phyloP scores from a whole-genome alignment of 352 stramenopile species.

The Phytophthora colocasiae region DNA sequence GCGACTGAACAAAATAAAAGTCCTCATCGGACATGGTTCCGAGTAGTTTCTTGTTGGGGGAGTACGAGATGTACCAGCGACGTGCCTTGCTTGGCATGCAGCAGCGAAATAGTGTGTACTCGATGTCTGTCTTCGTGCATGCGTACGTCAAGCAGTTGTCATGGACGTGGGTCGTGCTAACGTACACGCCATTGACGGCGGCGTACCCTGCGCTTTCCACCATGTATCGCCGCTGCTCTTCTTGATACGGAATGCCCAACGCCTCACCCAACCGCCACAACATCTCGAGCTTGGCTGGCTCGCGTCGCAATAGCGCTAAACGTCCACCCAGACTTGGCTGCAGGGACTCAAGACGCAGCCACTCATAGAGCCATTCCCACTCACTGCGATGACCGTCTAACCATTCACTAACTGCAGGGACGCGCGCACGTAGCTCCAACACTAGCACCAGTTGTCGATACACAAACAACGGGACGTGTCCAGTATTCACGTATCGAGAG shows the following conservation, averaged over 20 bases:
- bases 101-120: constrained; percentile 97
- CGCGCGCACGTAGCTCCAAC: constrained; percentile 73
- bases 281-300: constrained; percentile 79
- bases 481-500: constrained; percentile 70
- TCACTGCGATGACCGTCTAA: constrained; percentile 55
- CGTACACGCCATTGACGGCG: constrained; percentile 95
- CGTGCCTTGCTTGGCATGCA: constrained; percentile 97
- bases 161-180: constrained; percentile 79
- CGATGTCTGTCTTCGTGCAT: constrained; percentile 64
- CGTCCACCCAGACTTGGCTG: constrained; percentile 80
- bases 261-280: constrained; percentile 71
- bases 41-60: constrained; percentile 86
- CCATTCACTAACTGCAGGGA: constrained; percentile 64
- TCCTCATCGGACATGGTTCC: constrained; percentile 89
- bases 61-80: constrained; percentile 99
- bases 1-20: constrained; percentile 87
- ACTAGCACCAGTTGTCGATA: constrained; percentile 80
- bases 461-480: constrained; percentile 79
- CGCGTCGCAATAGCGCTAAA: constrained; percentile 64
- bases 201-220: constrained; percentile 91
- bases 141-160: constrained; percentile 83
- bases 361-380: constrained; percentile 91
- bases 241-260: constrained; percentile 65
- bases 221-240: constrained; percentile 87
- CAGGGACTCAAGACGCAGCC: constrained; percentile 87